Percentiles rank a stretch among this genome's conserved stretches.
Evolutionary conservation across 345 rosid genomes (phyloP).

Genomic region (Crucihimalaya himalaica): DNA sequence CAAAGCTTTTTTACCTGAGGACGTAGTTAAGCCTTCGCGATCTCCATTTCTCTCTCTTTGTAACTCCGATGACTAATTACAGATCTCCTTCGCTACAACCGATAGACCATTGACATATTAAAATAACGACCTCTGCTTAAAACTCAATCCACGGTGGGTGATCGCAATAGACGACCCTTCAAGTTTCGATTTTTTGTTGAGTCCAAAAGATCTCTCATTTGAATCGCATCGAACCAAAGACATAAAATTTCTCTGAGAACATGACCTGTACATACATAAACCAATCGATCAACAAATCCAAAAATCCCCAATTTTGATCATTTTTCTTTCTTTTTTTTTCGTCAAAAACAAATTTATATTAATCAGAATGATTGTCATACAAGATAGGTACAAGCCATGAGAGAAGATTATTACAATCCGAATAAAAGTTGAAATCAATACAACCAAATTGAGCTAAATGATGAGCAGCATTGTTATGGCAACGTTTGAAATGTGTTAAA

Average conservation of each 20-base stretch:
- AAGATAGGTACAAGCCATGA: no score
- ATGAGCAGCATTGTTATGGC: no score
- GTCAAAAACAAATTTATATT: no score
- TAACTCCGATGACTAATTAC: slow-evolving; percentile 52
- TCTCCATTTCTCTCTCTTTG: slow-evolving; percentile 52
- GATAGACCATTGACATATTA: slow-evolving; percentile 66
- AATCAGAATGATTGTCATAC: no score
- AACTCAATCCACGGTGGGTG: slow-evolving; percentile 20
- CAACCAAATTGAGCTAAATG: no score
- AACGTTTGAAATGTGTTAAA: no score
- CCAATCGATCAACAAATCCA: neutral
- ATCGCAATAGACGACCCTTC: slow-evolving; percentile 26
- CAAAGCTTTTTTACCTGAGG: slow-evolving; percentile 62
- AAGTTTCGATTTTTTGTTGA: slow-evolving; percentile 19
- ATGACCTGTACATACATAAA: slow-evolving; percentile 36
- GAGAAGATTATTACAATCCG: no score
- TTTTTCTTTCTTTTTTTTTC: no score
- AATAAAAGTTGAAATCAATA: no score
- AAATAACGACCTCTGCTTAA: no score
- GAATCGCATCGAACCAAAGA: slow-evolving; percentile 24
- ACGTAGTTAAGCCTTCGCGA: slow-evolving; percentile 54
- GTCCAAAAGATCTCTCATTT: slow-evolving; percentile 25
- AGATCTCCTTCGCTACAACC: slow-evolving; percentile 74
- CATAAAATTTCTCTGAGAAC: slow-evolving; percentile 18
- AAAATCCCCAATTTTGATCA: neutral